Evolutionary conservation across 192 early-diverging fungal genomes (phyloP), one percentile per base, ranked within the genome.

Genomic region (Linnemannia exigua): DNA sequence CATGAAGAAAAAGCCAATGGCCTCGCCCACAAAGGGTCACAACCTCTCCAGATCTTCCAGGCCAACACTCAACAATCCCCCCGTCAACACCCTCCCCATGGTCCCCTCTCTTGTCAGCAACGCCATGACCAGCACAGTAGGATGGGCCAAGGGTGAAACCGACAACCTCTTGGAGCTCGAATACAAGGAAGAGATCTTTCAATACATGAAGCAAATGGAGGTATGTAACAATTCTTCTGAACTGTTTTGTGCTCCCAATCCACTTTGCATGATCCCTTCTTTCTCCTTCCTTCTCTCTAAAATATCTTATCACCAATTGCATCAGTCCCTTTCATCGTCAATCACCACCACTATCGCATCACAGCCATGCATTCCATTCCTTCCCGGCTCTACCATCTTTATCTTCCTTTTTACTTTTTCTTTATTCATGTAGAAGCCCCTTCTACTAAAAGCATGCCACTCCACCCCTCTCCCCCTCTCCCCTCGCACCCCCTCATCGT

Each of bases 141-240:
- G 84, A 14, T 86, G 84, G 84, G 67, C 78, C 46, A 86, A 86
- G 22, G 84, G 66, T 8, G 84, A 79, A 46, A 80, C 84, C 0
- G 84, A 86, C 31, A 67, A 86, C 54, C 70, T 86, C 68, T 71
- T 86, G 8, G 84, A 86, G 50, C 54, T 86, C 17, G 84, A 86
- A 33, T 86, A 86, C 71, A 86, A 86, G 74, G 84, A 86, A 61
- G 84, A 86, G 70, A 86, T 86, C 52, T 86, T 86, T 74, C 78
- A 86, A 69, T 86, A 86, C 66, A 86, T 86, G 84, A 86, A 80
- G 84, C 84, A 86, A 58, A 86, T 86, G 84, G 84, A 86, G 84
- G 84, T 86, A 86, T 31, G 76, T 71, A 61, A 50, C 47, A 14
- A 8, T 44, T 33, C 67, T 31, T 33, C 9, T 16, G 15, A 41